Evolutionary conservation across 2,329 filamentous ascomycete species (phyloP).

Genomic region (Pezicula rhizophila): DNA sequence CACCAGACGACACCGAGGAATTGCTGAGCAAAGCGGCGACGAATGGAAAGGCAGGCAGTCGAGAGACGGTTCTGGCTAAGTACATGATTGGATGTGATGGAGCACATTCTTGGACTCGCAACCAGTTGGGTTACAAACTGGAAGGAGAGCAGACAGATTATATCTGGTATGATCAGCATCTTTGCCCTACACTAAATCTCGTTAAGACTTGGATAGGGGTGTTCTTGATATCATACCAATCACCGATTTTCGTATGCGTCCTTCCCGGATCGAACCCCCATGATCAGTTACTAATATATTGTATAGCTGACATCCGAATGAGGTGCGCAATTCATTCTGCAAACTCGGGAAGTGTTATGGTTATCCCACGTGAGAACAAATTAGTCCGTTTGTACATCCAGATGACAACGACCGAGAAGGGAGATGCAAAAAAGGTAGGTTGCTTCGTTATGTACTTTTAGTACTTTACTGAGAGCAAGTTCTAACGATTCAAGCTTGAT

Average conservation of each 20-base stretch:
- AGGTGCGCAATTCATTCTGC: conserved; percentile 53
- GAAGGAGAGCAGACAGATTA: conserved; percentile 32
- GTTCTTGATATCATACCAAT: conserved; percentile 45
- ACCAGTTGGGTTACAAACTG: conserved; percentile 49
- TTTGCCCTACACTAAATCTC: neutral
- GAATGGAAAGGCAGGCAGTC: conserved; percentile 31
- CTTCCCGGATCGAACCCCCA: conserved; percentile 7
- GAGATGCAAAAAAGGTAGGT: conserved; percentile 28
- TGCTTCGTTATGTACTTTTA: neutral
- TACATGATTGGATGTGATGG: conserved; percentile 65
- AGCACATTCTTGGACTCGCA: conserved; percentile 59
- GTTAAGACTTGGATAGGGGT: conserved; percentile 17
- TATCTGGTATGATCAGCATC: conserved; percentile 26
- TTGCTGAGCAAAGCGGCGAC: conserved; percentile 28
- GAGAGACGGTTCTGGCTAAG: conserved; percentile 46
- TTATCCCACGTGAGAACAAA: conserved; percentile 58
- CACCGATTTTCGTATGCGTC: conserved; percentile 44
- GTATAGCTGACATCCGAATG: conserved; percentile 45
- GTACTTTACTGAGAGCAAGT: neutral
- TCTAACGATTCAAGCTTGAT: conserved; percentile 38
- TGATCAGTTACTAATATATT: conserved; percentile 7
- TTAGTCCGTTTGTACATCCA: conserved; percentile 62
- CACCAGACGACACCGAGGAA: conserved; percentile 50
- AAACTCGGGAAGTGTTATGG: conserved; percentile 52
- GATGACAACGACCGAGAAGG: conserved; percentile 41